Base-by-base conservation (phyloP, 495 filamentous ascomycete genomes). In the Letharia lupina region DNA sequence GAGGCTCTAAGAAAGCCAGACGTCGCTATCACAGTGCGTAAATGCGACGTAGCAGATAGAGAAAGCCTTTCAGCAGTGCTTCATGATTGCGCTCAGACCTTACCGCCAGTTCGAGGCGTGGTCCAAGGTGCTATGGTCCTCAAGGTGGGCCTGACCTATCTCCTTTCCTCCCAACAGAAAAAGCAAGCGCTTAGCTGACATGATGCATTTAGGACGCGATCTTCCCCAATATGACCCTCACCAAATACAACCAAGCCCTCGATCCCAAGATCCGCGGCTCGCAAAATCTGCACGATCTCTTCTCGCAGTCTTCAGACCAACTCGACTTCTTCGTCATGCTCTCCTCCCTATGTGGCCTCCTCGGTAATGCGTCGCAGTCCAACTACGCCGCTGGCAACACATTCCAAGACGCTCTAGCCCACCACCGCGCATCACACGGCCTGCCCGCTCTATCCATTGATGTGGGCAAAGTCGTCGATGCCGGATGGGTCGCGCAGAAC, bases 281-380 rank as follows among this genome's bases (percentile, higher is more conserved):
- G 3, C 76, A 73, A 74, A 83, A 85, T 65, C 73, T 85, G 0
- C 81, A 84, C 69, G 71, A 81, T 8, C 45, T 66, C 9, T 67
- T 78, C 40, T 60, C 70, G 0, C 41, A 37, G 28, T 39, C 35
- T 18, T 20, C 40, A 13, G 4, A 15, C 23, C 40, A 23, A 8
- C 79, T 89, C 1, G 87, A 89, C 70, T 90, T 90, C 77, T 89
- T 89, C 74, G 74, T 89, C 35, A 78, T 79, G 47, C 80, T 89
- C 44, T 87, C 84, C 8, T 90, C 87, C 6, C 76, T 85, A 10
- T 77, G 84, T 18, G 84, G 82, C 45, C 75, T 82, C 10, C 77
- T 88, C 41, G 87, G 87, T 3, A 84, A 80, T 11, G 72, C 79
- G 59, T 82, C 83, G 0, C 87, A 90, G 73, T 80, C 84, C 5